A percentile compares a stretch with the other conserved stretches of the same genome.
Conservation (phyloP, 352 stramenopile species). For the Phytopythium mirpurense region DNA sequence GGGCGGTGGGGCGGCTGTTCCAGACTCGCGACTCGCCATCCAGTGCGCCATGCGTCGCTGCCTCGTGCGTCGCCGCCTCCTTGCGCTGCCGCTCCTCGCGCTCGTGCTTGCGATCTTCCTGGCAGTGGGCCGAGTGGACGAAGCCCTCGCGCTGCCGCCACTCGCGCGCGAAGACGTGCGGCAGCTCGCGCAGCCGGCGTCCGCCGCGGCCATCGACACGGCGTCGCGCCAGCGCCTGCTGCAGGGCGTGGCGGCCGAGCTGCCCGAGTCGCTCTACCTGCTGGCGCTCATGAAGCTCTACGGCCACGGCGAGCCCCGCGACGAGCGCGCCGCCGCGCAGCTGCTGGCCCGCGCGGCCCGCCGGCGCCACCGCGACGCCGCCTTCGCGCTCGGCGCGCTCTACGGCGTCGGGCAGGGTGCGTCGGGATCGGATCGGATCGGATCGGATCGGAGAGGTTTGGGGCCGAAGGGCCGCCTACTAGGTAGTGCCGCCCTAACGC, state of each 20-base stretch:
- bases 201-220: conserved; percentile 13
- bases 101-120: not conserved
- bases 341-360: conserved; percentile 23
- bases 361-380: conserved; percentile 26
- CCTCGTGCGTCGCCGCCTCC: too few species aligned
- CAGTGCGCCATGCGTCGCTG: too few species aligned
- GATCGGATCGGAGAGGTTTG: too few species aligned
- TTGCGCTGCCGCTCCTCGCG: not conserved
- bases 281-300: conserved; percentile 48
- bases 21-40: too few species aligned
- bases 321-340: conserved; percentile 21
- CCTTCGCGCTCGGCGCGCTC: conserved; percentile 44
- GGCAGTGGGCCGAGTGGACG: too few species aligned
- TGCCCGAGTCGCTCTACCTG: conserved; percentile 45
- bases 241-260: conserved; percentile 24
- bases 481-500: too few species aligned
- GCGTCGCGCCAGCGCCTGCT: conserved; percentile 27
- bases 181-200: not conserved
- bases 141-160: not conserved
- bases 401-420: conserved; percentile 18
- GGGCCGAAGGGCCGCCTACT: too few species aligned
- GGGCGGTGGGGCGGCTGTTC: too few species aligned
- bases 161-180: conserved; percentile 16
- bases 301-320: conserved; percentile 31
- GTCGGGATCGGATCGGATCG: too few species aligned